Conservation (phyloP, 2,329 filamentous ascomycete genomes). For the Fusarium buxicola region DNA sequence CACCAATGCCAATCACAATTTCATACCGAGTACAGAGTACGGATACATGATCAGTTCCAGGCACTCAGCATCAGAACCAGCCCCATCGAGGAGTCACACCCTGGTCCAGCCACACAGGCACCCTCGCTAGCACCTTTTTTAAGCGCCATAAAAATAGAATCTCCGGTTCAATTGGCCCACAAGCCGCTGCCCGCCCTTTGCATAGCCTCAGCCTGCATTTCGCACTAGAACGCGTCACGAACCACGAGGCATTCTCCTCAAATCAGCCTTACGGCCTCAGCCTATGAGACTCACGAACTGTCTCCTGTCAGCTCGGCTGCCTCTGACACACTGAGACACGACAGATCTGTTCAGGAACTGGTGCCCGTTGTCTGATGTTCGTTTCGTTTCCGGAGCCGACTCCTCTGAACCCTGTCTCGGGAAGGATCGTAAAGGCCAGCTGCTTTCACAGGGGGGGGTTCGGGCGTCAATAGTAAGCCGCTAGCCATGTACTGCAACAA, state of each 20-base stretch:
- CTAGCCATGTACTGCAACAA: conserved; percentile 11
- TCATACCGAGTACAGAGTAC: no score
- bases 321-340: conserved; percentile 29
- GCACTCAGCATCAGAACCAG: conserved; percentile 21
- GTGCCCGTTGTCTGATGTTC: conserved; percentile 11
- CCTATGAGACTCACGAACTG: conserved; percentile 13
- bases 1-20: neutral
- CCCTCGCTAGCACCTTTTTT: conserved; percentile 16
- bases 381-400: conserved; percentile 17
- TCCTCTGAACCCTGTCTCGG: conserved; percentile 31
- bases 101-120: conserved; percentile 19
- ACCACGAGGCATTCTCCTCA: conserved; percentile 33
- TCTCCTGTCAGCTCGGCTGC: conserved; percentile 35
- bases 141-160: conserved; percentile 47
- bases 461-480: conserved; percentile 17
- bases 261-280: conserved; percentile 42
- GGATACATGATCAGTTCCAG: conserved; percentile 18
- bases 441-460: conserved; percentile 9
- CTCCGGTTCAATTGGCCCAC: conserved; percentile 23
- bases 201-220: conserved; percentile 33
- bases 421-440: conserved; percentile 28
- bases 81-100: conserved; percentile 23
- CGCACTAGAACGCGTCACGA: conserved; percentile 17
- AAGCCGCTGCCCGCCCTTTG: conserved; percentile 22
- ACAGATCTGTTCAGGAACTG: conserved; percentile 19